Evolutionary conservation across 371 early-diverging fungal species (phyloP).

Genomic region (Zychaea mexicana): DNA sequence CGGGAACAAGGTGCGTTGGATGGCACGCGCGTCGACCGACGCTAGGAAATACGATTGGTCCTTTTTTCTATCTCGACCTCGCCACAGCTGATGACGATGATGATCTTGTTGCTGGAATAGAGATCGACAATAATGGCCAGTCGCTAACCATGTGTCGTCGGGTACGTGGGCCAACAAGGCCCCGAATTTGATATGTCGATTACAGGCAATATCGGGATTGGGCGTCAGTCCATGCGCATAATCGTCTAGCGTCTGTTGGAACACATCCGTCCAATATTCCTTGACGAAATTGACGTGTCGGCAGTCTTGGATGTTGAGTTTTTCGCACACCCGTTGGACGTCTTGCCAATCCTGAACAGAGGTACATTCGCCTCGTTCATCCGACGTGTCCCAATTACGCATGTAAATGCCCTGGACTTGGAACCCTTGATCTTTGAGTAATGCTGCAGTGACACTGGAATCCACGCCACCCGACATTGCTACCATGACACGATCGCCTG

Average conservation of each 20-base stretch:
- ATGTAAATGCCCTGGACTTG: conserved; percentile 84
- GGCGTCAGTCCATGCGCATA: conserved; percentile 82
- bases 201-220: conserved; percentile 93
- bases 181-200: conserved; percentile 92
- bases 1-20: conserved; percentile 79
- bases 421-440: conserved; percentile 68
- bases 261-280: conserved; percentile 92
- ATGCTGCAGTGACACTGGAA: conserved; percentile 81
- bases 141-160: conserved; percentile 66
- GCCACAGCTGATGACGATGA: conserved; percentile 33
- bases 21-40: conserved; percentile 52
- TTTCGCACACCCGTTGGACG: conserved; percentile 73
- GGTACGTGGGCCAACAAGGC: conserved; percentile 62
- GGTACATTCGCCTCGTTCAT: conserved; percentile 82
- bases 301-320: conserved; percentile 67
- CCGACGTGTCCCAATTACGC: conserved; percentile 92
- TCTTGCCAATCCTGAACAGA: conserved; percentile 82
- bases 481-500: conserved; percentile 54
- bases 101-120: too few species aligned
- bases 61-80: conserved; percentile 73
- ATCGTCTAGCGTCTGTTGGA: conserved; percentile 73
- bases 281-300: conserved; percentile 76
- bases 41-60: conserved; percentile 96
- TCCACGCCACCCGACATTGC: conserved; percentile 95
- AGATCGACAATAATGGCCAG: conserved; percentile 87